phyloP scores from a whole-genome alignment of 192 early-diverging fungal genomes.

The Chytriomyces confervae region DNA sequence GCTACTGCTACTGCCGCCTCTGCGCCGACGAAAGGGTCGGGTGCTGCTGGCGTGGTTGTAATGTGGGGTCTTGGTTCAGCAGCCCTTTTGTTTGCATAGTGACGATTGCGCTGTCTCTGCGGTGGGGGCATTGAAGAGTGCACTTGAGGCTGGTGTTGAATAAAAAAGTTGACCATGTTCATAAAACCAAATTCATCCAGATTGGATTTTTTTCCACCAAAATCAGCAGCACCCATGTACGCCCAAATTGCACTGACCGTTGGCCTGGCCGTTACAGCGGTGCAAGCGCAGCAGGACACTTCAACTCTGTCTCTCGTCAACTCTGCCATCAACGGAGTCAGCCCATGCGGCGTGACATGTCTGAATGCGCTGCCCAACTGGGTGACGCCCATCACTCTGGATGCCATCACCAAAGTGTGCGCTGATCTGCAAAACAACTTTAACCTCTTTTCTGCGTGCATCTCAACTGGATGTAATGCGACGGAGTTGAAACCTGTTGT shows the following conservation, averaged over 20 bases:
- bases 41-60: not conserved
- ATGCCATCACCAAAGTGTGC: constrained; percentile 18
- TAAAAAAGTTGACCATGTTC: not conserved
- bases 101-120: not conserved
- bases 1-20: not conserved
- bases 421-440: constrained; percentile 6
- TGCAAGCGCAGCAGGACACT: not conserved
- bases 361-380: not conserved
- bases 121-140: no score
- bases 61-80: not conserved
- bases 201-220: not conserved
- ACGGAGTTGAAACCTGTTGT: not conserved
- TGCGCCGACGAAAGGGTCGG: not conserved
- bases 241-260: not conserved
- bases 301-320: not conserved
- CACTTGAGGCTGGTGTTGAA: no score
- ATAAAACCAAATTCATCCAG: not conserved
- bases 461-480: constrained; percentile 1
- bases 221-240: not conserved
- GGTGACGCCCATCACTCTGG: constrained; percentile 11
- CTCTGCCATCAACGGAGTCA: not conserved
- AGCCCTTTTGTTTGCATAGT: no score
- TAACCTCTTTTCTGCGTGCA: not conserved
- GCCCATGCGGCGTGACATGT: not conserved
- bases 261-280: not conserved